Conservation (phyloP, 768 basidiomycete species). For the Hirschioporus abietinus region DNA sequence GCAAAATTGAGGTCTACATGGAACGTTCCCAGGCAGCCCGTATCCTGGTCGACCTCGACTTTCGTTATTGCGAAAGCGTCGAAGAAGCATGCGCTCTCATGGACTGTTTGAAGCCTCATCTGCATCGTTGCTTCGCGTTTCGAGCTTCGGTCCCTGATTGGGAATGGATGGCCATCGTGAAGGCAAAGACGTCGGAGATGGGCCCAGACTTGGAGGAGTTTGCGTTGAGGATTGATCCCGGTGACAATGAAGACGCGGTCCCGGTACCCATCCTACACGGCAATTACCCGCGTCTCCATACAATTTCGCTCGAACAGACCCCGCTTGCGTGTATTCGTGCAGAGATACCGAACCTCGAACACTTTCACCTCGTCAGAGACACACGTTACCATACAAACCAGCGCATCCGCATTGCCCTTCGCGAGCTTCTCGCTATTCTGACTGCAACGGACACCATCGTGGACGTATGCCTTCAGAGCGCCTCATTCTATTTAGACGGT, state of each 20-base stretch:
- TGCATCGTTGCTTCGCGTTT: constrained; percentile 26
- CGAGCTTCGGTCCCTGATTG: constrained; percentile 23
- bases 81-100: constrained; percentile 21
- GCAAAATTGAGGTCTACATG: constrained; percentile 19
- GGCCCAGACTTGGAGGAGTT: constrained; percentile 24
- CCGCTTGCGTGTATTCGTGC: constrained; percentile 23
- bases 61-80: constrained; percentile 19
- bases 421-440: constrained; percentile 18
- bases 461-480: constrained; percentile 21
- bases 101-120: constrained; percentile 22
- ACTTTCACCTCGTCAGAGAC: constrained; percentile 22
- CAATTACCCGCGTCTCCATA: constrained; percentile 21
- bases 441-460: constrained; percentile 18
- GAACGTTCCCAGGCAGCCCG: constrained; percentile 24
- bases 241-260: constrained; percentile 19
- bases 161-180: constrained; percentile 22
- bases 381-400: constrained; percentile 16
- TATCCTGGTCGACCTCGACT: constrained; percentile 24
- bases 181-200: constrained; percentile 16
- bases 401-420: constrained; percentile 21
- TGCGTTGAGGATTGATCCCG: constrained; percentile 23
- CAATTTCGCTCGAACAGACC: constrained; percentile 24
- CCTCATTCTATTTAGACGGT: constrained; percentile 20
- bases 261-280: constrained; percentile 21
- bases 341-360: constrained; percentile 19